Evolutionary conservation across 129 eudicot species (phyloP), one percentile per base, ranked within the genome.

Genomic region (Scalesia atractyloides): DNA sequence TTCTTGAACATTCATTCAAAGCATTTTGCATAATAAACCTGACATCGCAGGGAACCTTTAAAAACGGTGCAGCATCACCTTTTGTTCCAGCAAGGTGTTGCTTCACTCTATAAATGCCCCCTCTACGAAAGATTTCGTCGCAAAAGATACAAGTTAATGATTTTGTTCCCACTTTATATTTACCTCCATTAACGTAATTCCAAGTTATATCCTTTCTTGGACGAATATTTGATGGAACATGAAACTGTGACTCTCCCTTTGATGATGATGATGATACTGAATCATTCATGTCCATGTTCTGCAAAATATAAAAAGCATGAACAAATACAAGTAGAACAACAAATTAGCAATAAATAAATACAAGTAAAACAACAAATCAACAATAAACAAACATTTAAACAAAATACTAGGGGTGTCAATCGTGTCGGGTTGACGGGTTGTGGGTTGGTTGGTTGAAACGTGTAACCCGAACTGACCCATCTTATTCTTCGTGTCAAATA

Each of bases 61-160:
- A 3, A 44, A 56, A 66, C 20, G 47, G 3, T 19, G 54, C 17
- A 44, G 13, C 24, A 20, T 44, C 22, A 5, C 70, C 54, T 44
- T 17, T 41, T 44, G 14, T n/a, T 44, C 34, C 34, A 11, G 5
- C 36, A 66, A 66, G 70, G 54, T 66, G 53, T 66, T 66, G 70
- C 47, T 66, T 66, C 70, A 66, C 47, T 44, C 56, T 19, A 22
- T 43, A 18, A 11, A 66, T 66, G n/a, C 70, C 54, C 26, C 70
- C 70, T 43, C 70, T 56, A 43, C 24, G 52, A 18, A 41, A 66
- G 4, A 4, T 66, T 41, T 44, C 44, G 5, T 44, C 0, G 24
- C 54, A 66, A 43, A 43, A 66, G 2, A 8, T 66, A 44, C 39
- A 66, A 43, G 49, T 18, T 7, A 36, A 66, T 19, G 53, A 15